Evolutionary conservation across 371 early-diverging fungal species (phyloP).

Genomic region (Zychaea mexicana): DNA sequence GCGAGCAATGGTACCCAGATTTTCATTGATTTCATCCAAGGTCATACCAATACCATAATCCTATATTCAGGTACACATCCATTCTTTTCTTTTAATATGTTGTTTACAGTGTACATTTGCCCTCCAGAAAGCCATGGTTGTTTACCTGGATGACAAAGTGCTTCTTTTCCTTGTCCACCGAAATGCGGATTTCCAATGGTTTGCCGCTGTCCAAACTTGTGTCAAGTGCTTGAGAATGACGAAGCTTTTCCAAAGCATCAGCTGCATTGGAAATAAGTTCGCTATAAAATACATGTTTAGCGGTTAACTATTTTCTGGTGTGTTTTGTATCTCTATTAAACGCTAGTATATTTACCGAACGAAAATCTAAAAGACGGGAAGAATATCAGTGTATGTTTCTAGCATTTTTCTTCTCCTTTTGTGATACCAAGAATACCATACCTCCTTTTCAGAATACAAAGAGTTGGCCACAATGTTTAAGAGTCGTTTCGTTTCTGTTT

Average conservation of each 20-base stretch:
- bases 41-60: constrained; percentile 99
- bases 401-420: not conserved
- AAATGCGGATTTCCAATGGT: constrained; percentile 83
- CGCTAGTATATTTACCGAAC: constrained; percentile 62
- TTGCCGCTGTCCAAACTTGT: constrained; percentile 55
- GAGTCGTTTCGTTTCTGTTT: constrained; percentile 84
- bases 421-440: constrained; percentile 15
- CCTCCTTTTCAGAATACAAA: constrained; percentile 88
- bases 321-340: not conserved
- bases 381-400: not conserved
- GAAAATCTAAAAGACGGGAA: constrained; percentile 45
- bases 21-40: constrained; percentile 84
- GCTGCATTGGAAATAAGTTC: constrained; percentile 98
- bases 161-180: constrained; percentile 71
- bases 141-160: constrained; percentile 77
- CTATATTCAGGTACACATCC: no score
- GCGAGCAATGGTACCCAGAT: constrained; percentile 97
- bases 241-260: constrained; percentile 98
- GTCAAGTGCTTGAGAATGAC: constrained; percentile 73
- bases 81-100: no score
- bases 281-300: constrained; percentile 63
- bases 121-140: no score
- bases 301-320: no score
- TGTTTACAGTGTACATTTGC: not conserved
- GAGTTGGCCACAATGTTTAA: constrained; percentile 87